Conservation (phyloP, 2,329 filamentous ascomycete species). For the Alternaria sp. region DNA sequence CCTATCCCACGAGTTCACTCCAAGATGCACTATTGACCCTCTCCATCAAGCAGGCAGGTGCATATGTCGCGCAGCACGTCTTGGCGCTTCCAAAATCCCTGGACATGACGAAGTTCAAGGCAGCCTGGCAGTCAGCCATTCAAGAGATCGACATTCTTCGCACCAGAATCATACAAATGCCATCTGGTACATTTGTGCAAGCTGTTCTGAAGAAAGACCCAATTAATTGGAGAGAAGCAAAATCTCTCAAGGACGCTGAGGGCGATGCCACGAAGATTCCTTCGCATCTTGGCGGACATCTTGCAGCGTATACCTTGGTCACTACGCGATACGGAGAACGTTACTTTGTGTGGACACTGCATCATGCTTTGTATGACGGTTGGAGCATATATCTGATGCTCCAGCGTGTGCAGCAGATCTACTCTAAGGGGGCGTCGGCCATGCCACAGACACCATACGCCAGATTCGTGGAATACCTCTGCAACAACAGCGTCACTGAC, state of each 20-base stretch:
- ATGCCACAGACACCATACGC: slow-evolving; percentile 36
- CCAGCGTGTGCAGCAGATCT: slow-evolving; percentile 41
- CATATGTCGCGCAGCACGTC: slow-evolving; percentile 59
- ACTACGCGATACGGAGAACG: slow-evolving; percentile 17
- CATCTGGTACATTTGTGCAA: slow-evolving; percentile 40
- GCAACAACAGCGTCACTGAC: slow-evolving; percentile 23
- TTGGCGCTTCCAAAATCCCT: slow-evolving; percentile 51
- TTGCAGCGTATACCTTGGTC: slow-evolving; percentile 41
- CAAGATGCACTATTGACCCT: slow-evolving; percentile 58
- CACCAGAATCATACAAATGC: slow-evolving; percentile 51
- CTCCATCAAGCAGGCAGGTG: slow-evolving; percentile 57
- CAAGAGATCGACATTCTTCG: slow-evolving; percentile 58
- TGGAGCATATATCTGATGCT: slow-evolving; percentile 45
- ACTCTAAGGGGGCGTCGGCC: slow-evolving; percentile 20
- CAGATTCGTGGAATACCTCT: slow-evolving; percentile 47
- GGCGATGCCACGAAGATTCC: slow-evolving; percentile 27
- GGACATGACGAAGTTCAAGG: slow-evolving; percentile 55
- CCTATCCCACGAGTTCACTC: slow-evolving; percentile 53
- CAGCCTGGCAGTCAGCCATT: slow-evolving; percentile 57
- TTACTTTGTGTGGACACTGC: slow-evolving; percentile 51
- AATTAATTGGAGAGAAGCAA: slow-evolving; percentile 34
- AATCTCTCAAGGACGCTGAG: slow-evolving; percentile 30
- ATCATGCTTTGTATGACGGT: slow-evolving; percentile 54
- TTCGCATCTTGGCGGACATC: slow-evolving; percentile 30
- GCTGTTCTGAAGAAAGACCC: slow-evolving; percentile 38